A percentile compares a stretch with the other conserved stretches of the same genome.
These are phyloP conservation scores for Pestalotiopsis sp. DNA, from an alignment of 2,329 filamentous ascomycete genomes.

Conservation along the genomic window DNA sequence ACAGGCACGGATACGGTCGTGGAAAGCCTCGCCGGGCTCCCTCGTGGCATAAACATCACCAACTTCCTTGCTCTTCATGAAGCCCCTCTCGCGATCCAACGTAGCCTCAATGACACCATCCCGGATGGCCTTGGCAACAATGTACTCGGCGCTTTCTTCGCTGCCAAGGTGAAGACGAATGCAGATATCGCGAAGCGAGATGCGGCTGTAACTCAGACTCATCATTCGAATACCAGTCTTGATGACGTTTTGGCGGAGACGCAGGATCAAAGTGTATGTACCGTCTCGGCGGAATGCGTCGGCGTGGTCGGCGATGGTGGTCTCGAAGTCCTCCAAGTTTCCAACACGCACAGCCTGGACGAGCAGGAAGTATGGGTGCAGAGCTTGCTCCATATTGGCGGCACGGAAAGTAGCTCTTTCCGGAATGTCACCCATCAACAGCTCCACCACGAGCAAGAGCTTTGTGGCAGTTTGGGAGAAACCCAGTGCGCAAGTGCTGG, in stretches of 20 bases:
- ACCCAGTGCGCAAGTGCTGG: slow-evolving; percentile 83
- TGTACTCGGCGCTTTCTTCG: slow-evolving; percentile 98
- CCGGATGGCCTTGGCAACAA: slow-evolving; percentile 96
- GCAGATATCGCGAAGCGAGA: slow-evolving; percentile 96
- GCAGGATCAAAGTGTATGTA: slow-evolving; percentile 93
- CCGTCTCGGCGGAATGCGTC: slow-evolving; percentile 89
- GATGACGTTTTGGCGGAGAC: slow-evolving; percentile 97
- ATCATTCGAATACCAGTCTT: slow-evolving; percentile 99
- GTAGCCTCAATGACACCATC: slow-evolving; percentile 97
- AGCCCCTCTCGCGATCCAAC: slow-evolving; percentile 90
- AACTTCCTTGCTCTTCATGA: slow-evolving; percentile 98
- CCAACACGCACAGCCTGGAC: slow-evolving; percentile 97
- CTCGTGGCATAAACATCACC: slow-evolving; percentile 95
- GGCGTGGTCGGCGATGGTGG: slow-evolving; percentile 78
- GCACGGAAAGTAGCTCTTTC: slow-evolving; percentile 94
- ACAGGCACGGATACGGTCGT: slow-evolving; percentile 92
- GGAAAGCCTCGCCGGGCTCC: slow-evolving; percentile 95
- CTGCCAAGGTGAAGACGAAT: slow-evolving; percentile 90
- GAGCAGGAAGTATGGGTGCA: slow-evolving; percentile 91
- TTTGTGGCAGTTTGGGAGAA: slow-evolving; percentile 97
- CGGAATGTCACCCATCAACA: slow-evolving; percentile 98
- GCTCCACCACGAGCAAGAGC: slow-evolving; percentile 92
- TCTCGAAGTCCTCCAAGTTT: slow-evolving; percentile 91
- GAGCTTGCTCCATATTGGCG: slow-evolving; percentile 79
- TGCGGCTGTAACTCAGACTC: slow-evolving; percentile 95